Evolutionary conservation across 495 filamentous ascomycete species (phyloP), one percentile per base, ranked within the genome.

Genomic region (Penicillium argentinense): DNA sequence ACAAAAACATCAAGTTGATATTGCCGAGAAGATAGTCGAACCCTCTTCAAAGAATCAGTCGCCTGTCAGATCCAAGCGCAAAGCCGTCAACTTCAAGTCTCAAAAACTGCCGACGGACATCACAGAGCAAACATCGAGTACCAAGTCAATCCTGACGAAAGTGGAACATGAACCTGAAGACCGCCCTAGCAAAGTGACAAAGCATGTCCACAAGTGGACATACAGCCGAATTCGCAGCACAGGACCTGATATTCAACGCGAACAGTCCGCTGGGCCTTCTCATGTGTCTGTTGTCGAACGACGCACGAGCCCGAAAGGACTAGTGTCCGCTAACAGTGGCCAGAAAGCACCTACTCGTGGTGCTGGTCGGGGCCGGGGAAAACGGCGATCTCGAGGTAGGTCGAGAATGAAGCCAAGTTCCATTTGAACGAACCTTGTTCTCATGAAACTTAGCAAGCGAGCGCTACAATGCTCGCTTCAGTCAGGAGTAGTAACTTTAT

Each of bases 381-480:
- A 48, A 14, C 56, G 66, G 13, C 57, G 45, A 18, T 53, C 62
- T 32, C 51, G 63, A 56, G 60, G 66, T 68, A 62, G 34, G 47
- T 9, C 19, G 9, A 39, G 21, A 0, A 18, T 24, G 11, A 5
- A 13, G 17, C 5, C 17, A 0, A 33, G 4, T 16, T 33, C 2
- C 9, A 8, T 13, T 16, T n/a, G 21, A 0, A 18, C n/a, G 11
- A 5, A 13, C 13, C 5, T 33, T 0, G 17, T 13, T 16, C 17
- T 3, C 9, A 8, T 13, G 7, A 26, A 26, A 26, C 13, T 4
- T 32, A 1, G 12, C 16, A 73, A 68, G 64, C 12, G 63, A 67
- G 5, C 59, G 56, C 18, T 73, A 73, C 43, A 64, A 49, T 21
- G 61, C 60, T 25, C 67, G 66, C 1, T 73, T 71, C 36, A 62